Evolutionary conservation across 1,139 yeast genomes (phyloP), one percentile per base, ranked within the genome.

Genomic region (Taphrina wiesneri): DNA sequence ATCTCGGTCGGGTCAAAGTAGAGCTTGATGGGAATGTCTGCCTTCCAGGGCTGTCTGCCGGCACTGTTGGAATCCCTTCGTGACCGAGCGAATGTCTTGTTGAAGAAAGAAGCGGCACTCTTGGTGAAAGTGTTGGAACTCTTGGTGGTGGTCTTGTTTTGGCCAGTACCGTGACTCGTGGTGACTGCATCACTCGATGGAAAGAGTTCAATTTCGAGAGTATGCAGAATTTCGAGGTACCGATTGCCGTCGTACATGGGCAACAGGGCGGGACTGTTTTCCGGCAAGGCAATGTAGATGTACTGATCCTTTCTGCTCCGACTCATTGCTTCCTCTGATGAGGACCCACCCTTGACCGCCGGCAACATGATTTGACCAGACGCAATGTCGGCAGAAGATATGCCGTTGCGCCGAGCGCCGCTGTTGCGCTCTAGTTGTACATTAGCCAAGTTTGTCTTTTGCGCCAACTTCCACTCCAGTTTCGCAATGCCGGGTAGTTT

Each of bases 201-300:
- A 26, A 60, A 60, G 26, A 60, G 52, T 30, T 60, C 64, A 30
- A 60, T 51, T 32, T 60, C 52, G 28, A 60, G 57, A 17, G 26
- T 28, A 36, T 60, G 64, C 19, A 60, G 51, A 19, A 51, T 60
- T 32, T 60, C 64, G 57, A 60, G 56, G 51, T 49, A 60, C 26
- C 51, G 64, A 30, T 60, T 60, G 30, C 52, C 64, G 25, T 60
- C 64, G 47, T 41, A 60, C 64, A 60, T 60, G 51, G 64, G 57
- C 47, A 49, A 30, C 32, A 60, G 57, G 26, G 36, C 32, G 26
- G 64, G 41, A 39, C 51, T 49, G 46, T 60, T 43, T 28, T 60
- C 64, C 23, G 64, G 64, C 28, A 60, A 43, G 39, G 64, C 64
- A 26, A 60, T 60, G 41, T 60, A 60, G 52, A 60, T 30, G 64